A percentile compares a stretch with the other conserved stretches of the same genome.
phyloP scores from a whole-genome alignment of 495 filamentous ascomycete species.

The Pseudevernia furfuracea region DNA sequence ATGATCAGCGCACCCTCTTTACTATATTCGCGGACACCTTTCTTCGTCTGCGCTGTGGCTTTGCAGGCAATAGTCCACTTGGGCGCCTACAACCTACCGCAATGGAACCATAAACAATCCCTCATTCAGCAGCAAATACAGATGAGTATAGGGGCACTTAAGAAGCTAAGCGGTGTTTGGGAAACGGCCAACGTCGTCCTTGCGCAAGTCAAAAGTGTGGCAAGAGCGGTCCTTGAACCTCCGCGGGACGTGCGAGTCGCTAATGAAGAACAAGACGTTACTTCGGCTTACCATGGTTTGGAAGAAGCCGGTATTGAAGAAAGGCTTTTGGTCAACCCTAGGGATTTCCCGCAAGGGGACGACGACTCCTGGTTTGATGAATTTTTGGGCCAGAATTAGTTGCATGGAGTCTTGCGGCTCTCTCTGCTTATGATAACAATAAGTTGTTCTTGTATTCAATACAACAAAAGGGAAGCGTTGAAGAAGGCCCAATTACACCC shows the following conservation, averaged over 20 bases:
- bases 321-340: background rate
- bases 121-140: constrained; percentile 65
- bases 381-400: background rate
- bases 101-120: constrained; percentile 59
- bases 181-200: constrained; percentile 65
- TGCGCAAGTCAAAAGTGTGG: constrained; percentile 65
- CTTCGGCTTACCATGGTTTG: background rate
- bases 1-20: constrained; percentile 70
- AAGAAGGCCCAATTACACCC: background rate
- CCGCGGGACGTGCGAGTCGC: background rate
- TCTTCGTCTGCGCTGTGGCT: constrained; percentile 75
- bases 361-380: background rate
- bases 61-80: constrained; percentile 53
- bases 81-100: constrained; percentile 60
- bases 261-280: background rate
- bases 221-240: constrained; percentile 40
- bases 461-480: background rate
- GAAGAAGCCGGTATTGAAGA: background rate
- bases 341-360: background rate
- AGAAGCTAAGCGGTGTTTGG: constrained; percentile 67
- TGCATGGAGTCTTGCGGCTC: background rate
- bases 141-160: constrained; percentile 76
- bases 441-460: background rate
- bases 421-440: background rate
- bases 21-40: constrained; percentile 71